Percentiles rank a stretch among this genome's conserved stretches.
Conservation (phyloP, 2,329 filamentous ascomycete species). For the Acephala macrosclerotiorum region DNA sequence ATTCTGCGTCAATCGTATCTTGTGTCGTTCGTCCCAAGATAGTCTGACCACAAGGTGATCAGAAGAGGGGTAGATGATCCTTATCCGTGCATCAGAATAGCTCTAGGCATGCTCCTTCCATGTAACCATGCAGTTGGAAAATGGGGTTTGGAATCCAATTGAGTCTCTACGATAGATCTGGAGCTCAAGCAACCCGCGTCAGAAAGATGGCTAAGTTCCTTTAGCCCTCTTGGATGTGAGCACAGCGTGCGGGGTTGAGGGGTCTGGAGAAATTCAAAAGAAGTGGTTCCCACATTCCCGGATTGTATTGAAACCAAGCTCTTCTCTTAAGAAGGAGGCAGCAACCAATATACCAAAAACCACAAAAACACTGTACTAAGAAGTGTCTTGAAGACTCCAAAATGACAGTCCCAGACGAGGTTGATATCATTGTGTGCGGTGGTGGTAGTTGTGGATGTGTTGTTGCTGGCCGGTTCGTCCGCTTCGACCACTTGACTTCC, state of each 20-base stretch:
- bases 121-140: constrained; percentile 20
- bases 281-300: constrained; percentile 9
- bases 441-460: constrained; percentile 57
- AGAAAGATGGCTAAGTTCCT: constrained; percentile 6
- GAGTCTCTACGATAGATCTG: constrained; percentile 2
- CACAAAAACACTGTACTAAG: not conserved
- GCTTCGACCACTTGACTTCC: not conserved
- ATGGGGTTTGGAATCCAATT: constrained; percentile 19
- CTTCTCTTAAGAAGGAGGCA: constrained; percentile 11
- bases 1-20: constrained; percentile 23
- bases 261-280: constrained; percentile 16
- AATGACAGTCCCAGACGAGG: constrained; percentile 48
- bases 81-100: constrained; percentile 9
- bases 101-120: constrained; percentile 10
- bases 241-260: constrained; percentile 23
- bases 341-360: constrained; percentile 4
- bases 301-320: constrained; percentile 8
- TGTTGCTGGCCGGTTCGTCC: constrained; percentile 51
- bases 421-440: constrained; percentile 60
- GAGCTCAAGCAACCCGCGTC: constrained; percentile 19
- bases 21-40: constrained; percentile 17
- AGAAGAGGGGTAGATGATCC: constrained; percentile 24
- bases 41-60: constrained; percentile 13
- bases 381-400: constrained; percentile 16
- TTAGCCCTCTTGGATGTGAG: constrained; percentile 15